Percentiles rank a stretch among this genome's conserved stretches.
Evolutionary conservation across 352 stramenopile species (phyloP).

Genomic region (Globisporangium middletonii): DNA sequence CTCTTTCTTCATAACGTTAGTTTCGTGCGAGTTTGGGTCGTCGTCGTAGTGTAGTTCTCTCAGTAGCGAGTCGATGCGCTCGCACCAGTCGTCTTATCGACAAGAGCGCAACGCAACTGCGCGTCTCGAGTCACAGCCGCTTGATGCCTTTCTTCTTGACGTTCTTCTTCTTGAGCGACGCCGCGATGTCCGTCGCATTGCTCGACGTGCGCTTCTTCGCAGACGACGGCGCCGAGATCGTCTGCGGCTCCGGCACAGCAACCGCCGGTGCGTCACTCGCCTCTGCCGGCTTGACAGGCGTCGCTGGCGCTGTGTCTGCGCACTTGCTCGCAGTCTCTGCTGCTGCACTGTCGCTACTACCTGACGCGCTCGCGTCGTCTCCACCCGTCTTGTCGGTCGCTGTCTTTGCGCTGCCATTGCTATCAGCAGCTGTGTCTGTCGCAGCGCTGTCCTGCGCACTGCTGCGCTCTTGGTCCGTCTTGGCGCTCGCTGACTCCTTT

Average conservation of each 20-base stretch:
- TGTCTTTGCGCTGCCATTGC: not conserved
- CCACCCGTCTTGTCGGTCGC: not conserved
- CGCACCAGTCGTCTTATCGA: not conserved
- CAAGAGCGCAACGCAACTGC: not conserved
- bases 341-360: not conserved
- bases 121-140: slow-evolving; percentile 28
- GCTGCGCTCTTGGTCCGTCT: not conserved
- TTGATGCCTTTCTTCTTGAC: slow-evolving; percentile 71
- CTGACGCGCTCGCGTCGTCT: not conserved
- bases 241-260: not conserved
- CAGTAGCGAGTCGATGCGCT: not conserved
- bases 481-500: slow-evolving; percentile 18
- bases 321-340: no score
- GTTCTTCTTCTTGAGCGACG: slow-evolving; percentile 57
- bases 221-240: slow-evolving; percentile 13
- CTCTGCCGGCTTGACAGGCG: slow-evolving; percentile 5
- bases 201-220: slow-evolving; percentile 45
- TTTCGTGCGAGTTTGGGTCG: not conserved
- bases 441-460: not conserved
- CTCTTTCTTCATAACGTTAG: slow-evolving; percentile 5
- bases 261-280: not conserved
- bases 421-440: not conserved
- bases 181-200: slow-evolving; percentile 16
- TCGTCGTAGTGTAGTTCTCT: not conserved
- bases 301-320: not conserved